phyloP scores from a whole-genome alignment of 371 early-diverging fungal genomes.

The Mucor saturninus region DNA sequence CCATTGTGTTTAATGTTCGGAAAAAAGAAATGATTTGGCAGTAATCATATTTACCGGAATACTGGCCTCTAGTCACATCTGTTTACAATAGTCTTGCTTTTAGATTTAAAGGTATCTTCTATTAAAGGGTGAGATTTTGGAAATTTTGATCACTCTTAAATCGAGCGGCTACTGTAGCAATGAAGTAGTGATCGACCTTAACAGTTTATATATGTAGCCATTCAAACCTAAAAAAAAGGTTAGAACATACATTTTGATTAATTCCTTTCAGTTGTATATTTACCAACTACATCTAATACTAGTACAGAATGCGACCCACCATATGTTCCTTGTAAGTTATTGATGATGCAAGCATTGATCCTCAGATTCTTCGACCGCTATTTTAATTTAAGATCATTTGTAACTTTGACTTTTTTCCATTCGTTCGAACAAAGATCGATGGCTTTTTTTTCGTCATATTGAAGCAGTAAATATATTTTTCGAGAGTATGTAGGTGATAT shows the following conservation, averaged over 20 bases:
- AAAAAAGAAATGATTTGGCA: too few species aligned
- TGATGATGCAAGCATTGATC: slow-evolving; percentile 15
- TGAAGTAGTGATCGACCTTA: slow-evolving; percentile 14
- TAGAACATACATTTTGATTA: slow-evolving; percentile 13
- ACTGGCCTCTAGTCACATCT: too few species aligned
- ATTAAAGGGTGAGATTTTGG: too few species aligned
- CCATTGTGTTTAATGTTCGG: too few species aligned
- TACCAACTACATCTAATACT: slow-evolving; percentile 19
- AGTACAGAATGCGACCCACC: slow-evolving; percentile 12
- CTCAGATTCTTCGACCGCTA: slow-evolving; percentile 19
- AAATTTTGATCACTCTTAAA: too few species aligned
- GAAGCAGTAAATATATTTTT: slow-evolving; percentile 17
- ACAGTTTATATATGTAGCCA: slow-evolving; percentile 14
- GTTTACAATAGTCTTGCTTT: too few species aligned
- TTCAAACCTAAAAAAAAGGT: slow-evolving; percentile 15
- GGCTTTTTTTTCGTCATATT: slow-evolving; percentile 3
- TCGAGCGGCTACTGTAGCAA: not conserved
- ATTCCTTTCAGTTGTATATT: slow-evolving; percentile 15
- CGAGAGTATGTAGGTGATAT: slow-evolving; percentile 4
- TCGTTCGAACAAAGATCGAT: slow-evolving; percentile 17
- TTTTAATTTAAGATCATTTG: slow-evolving; percentile 7
- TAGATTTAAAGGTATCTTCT: too few species aligned
- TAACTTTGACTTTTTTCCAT: slow-evolving; percentile 16
- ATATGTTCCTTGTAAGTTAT: slow-evolving; percentile 10
- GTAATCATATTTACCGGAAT: too few species aligned